Evolutionary conservation across 1,284 basidiomycete species (phyloP), one percentile per base, ranked within the genome.

Genomic region (Golubevia pallescens): DNA sequence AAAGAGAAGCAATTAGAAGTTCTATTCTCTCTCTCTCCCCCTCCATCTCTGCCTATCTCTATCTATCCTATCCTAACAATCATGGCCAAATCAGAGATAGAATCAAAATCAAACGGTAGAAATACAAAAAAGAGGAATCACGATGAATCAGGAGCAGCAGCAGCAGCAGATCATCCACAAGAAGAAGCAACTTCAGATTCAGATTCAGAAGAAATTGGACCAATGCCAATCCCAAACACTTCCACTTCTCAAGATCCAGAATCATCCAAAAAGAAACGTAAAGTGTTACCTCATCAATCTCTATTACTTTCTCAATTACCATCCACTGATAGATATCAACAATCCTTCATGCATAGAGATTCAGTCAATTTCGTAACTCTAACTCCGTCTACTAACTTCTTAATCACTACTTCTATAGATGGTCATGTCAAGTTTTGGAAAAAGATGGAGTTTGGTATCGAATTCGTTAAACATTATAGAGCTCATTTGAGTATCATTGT

Each of bases 391-490:
- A 77, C 81, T 62, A 67, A 94, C 72, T 99, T 98, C 79, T 84
- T 98, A 62, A 90, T 99, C 66, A 99, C 97, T 1, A 95, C 95
- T 0, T 97, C 95, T 1, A 86, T 95, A 10, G 96, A 99, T 80
- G 97, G 97, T 0, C 93, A 96, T 86, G 87, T 99, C 77, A 99
- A 99, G 86, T 88, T 99, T 28, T 99, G 97, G 97, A 98, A 97
- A 88, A 99, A 99, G 87, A 94, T 97, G 87, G 92, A 95, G 13
- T 86, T 88, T 3, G 94, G 94, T 5, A 93, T 95, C 78, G 93
- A 96, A 86, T 95, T 95, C 79, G 93, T 95, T 68, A 95, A 97
- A 87, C 92, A 93, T 66, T 87, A 87, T 86, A 91, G 96, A 54
- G 95, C 97, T 1, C 95, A 97, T 78, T 88, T 97, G 24, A 89